Evolutionary conservation across 2,329 filamentous ascomycete species (phyloP).

Genomic region (Colletotrichum ledebouriae): DNA sequence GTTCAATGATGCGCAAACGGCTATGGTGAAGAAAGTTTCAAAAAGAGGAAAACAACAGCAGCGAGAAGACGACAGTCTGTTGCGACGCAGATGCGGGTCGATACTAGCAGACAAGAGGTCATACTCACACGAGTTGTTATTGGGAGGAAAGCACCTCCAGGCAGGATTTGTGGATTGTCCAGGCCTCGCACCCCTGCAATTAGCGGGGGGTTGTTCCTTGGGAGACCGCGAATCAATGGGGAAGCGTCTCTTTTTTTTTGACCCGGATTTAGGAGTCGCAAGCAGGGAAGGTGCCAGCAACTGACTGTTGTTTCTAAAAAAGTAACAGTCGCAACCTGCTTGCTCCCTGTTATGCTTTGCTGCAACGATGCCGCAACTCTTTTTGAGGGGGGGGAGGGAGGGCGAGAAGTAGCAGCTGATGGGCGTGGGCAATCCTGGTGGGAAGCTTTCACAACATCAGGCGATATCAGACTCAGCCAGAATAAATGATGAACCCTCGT

Average conservation of each 20-base stretch:
- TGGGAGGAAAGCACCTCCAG: constrained; percentile 34
- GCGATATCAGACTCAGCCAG: constrained; percentile 17
- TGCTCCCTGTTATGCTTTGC: constrained; percentile 31
- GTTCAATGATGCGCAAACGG: constrained; percentile 11
- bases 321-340: constrained; percentile 19
- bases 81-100: constrained; percentile 27
- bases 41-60: constrained; percentile 20
- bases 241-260: constrained; percentile 31
- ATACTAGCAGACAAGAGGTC: constrained; percentile 29
- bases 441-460: constrained; percentile 20
- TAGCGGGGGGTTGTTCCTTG: constrained; percentile 43
- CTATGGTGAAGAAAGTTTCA: constrained; percentile 14
- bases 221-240: constrained; percentile 42
- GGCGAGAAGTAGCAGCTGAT: constrained; percentile 2
- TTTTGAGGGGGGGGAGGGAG: not conserved
- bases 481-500: constrained; percentile 27
- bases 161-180: constrained; percentile 42
- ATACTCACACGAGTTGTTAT: constrained; percentile 44
- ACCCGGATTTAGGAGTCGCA: constrained; percentile 33
- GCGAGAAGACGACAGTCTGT: constrained; percentile 29
- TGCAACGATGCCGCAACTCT: constrained; percentile 29
- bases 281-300: constrained; percentile 40
- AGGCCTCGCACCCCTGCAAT: constrained; percentile 39
- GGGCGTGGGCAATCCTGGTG: constrained; percentile 28
- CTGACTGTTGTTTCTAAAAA: constrained; percentile 22